These are phyloP conservation scores for Scutellaria minor DNA, from an alignment of 257 asterid species.

Conservation along the genomic window DNA sequence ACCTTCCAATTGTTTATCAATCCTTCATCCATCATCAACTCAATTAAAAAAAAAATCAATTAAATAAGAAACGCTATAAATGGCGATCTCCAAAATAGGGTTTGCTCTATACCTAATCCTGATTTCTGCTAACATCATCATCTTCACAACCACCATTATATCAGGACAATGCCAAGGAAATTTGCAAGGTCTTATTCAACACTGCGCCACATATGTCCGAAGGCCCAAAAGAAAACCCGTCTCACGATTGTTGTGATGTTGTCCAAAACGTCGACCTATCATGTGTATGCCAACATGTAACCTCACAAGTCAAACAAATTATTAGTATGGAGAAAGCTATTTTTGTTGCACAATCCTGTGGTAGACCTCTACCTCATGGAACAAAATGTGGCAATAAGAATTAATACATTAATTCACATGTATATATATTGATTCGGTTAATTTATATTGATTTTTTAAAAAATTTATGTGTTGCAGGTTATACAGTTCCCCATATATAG, in stretches of 20 bases:
- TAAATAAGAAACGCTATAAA: neutral
- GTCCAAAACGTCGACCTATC: slow-evolving; percentile 49
- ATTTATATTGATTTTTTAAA: neutral
- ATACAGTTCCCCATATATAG: slow-evolving; percentile 42
- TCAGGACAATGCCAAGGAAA: slow-evolving; percentile 71
- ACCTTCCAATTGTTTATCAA: too few species aligned
- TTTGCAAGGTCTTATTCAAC: slow-evolving; percentile 53
- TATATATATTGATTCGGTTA: neutral
- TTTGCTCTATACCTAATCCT: slow-evolving; percentile 31
- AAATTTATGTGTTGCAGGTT: slow-evolving; percentile 43
- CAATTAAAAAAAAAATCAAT: too few species aligned
- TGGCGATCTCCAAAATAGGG: slow-evolving; percentile 31
- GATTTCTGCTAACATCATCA: slow-evolving; percentile 10
- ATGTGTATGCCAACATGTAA: slow-evolving; percentile 55
- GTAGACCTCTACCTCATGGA: slow-evolving; percentile 57
- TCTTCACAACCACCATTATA: slow-evolving; percentile 33
- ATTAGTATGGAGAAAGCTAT: slow-evolving; percentile 72
- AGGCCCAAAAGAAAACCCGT: slow-evolving; percentile 52
- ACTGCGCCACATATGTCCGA: slow-evolving; percentile 48
- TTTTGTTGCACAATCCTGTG: slow-evolving; percentile 50
- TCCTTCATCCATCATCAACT: too few species aligned
- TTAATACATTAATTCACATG: slow-evolving; percentile 51
- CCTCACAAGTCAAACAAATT: slow-evolving; percentile 45
- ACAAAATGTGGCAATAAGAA: slow-evolving; percentile 24
- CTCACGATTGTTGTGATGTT: slow-evolving; percentile 56